Evolutionary conservation across 2,329 filamentous ascomycete species (phyloP), one percentile per base, ranked within the genome.

Genomic region (Penicillium hordei): DNA sequence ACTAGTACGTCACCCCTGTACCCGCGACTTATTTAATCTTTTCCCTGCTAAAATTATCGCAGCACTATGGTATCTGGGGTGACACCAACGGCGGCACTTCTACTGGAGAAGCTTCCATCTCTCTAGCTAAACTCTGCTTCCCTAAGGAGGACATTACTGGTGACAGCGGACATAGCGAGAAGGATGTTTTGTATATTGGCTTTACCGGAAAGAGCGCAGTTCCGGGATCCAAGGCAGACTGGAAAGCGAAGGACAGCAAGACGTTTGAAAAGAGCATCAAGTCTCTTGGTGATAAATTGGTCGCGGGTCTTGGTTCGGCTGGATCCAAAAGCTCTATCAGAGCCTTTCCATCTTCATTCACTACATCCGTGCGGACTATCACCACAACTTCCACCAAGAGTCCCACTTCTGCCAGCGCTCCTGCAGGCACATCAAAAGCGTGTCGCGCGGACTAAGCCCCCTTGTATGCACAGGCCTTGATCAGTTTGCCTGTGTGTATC

Each of bases 101-200:
- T 2, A 79, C 83, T 0, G 84, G 85, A 38, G 85, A 87, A 63
- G 79, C 82, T 0, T 82, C 82, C 27, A 80, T 87, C 61, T 80
- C 83, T 1, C 75, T 87, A 8, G 85, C 82, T 2, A 82, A 82
- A 33, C 74, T 81, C 21, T 87, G 85, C 68, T 87, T 80, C 66
- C 83, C 83, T 3, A 72, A 75, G 6, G 68, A 75, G 17, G 67
- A 68, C 1, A 73, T 88, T 33, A 83, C 74, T 38, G 86, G 85
- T 3, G 74, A 86, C 67, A 76, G 71, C 53, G 86, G 86, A 1
- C 81, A 88, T 68, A 78, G 78, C 40, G 71, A 75, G 17, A 78
- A 83, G 34, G 84, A 89, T 68, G 83, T 88, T 0, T 70, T 89
- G 36, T 88, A 83, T 69, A 77, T 89, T 48, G 86, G 83, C 0